Evolutionary conservation across 2,329 filamentous ascomycete genomes (phyloP), one percentile per base, ranked within the genome.

Genomic region (Aureobasidium sp.): DNA sequence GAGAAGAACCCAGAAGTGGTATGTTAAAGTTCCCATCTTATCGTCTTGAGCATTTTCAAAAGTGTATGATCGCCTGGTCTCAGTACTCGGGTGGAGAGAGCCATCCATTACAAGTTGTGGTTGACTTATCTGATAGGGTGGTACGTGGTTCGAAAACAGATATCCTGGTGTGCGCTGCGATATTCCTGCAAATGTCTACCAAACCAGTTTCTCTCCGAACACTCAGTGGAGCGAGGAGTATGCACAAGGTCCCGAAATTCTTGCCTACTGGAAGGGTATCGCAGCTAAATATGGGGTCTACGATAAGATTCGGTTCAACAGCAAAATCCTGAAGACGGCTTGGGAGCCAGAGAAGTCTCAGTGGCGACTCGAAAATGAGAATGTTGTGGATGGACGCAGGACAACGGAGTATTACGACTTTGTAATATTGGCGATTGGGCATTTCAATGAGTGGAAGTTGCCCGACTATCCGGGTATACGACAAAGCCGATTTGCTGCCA

Each of bases 1-100:
- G 86, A 89, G 68, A 89, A 89, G 74, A 89, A 89, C 65, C 68
- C 76, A 0, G 85, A 88, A 54, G 80, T 88, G 68, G 85, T 87
- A 75, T 66, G 83, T 37, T 5, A 14, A 5, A 21, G 21, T 21
- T 21, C 21, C 21, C 21, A 21, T 21, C 21, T 21, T 21, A 21
- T 21, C 21, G 21, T 21, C 21, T 21, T 21, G 21, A 21, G 21
- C 21, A 21, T 21, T 21, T 21, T 21, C 21, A 21, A 21, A 21
- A 21, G 21, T 1, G 21, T 21, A 21, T 21, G 21, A 21, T 21
- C 21, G 21, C 21, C 21, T 21, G 21, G 21, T 21, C 21, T 21
- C 21, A 1, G 21, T 21, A 21, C 21, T 21, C 21, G 21, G 21
- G 21, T 1, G 21, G 21, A 21, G 21, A 21, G 21, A 21, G 21